Percentiles rank a stretch among this genome's conserved stretches.
Conservation (phyloP, 1,139 yeast genomes). For the Yamadazyma atlantica region DNA sequence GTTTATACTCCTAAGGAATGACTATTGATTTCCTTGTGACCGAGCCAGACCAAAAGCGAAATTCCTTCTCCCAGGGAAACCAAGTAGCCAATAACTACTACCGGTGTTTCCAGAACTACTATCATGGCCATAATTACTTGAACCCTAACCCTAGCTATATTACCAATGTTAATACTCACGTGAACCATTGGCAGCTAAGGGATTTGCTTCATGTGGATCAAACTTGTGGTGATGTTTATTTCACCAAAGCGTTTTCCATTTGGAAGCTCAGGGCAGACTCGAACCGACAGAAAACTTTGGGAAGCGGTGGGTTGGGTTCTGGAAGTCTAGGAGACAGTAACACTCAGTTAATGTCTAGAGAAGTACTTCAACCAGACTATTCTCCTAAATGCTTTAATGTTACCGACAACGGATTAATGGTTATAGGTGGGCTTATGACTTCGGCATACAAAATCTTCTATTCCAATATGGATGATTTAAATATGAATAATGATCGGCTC, state of each 20-base stretch:
- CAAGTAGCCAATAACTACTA: constrained; percentile 9
- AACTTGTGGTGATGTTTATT: constrained; percentile 28
- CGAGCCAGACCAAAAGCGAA: constrained; percentile 5
- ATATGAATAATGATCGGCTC: constrained; percentile 15
- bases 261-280: constrained; percentile 16
- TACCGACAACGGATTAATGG: constrained; percentile 51
- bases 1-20: too few relatives aligned
- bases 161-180: constrained; percentile 28
- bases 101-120: constrained; percentile 45
- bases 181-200: constrained; percentile 85
- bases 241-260: constrained; percentile 33
- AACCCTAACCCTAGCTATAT: constrained; percentile 39
- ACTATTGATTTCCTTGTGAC: constrained; percentile 9
- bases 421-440: constrained; percentile 67
- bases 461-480: constrained; percentile 27
- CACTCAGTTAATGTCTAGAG: constrained; percentile 14
- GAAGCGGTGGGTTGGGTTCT: too few relatives aligned
- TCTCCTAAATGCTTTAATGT: constrained; percentile 74
- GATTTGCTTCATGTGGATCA: constrained; percentile 60
- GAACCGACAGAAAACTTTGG: too few relatives aligned
- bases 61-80: not conserved
- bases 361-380: constrained; percentile 46
- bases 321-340: constrained; percentile 3
- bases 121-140: constrained; percentile 40
- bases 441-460: constrained; percentile 27